phyloP scores from a whole-genome alignment of 805 yeast genomes.

The Ogataea minuta region DNA sequence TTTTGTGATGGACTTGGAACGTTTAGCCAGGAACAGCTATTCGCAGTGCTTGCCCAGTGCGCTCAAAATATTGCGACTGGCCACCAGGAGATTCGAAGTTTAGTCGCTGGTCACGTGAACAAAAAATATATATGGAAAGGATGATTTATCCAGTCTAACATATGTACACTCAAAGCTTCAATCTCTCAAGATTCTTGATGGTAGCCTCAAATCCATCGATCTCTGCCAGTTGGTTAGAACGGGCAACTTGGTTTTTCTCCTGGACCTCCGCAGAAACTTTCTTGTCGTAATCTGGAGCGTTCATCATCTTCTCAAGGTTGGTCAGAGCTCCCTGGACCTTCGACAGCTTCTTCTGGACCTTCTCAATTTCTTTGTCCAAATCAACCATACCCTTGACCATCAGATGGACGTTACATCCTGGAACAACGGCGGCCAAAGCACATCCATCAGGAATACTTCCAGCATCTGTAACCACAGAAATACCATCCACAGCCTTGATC shows the following conservation, averaged over 20 bases:
- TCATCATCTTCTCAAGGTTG: constrained; percentile 66
- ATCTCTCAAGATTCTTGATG: constrained; percentile 76
- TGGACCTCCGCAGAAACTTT: constrained; percentile 84
- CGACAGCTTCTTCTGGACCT: constrained; percentile 73
- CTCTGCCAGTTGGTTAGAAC: constrained; percentile 77
- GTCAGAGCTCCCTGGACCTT: constrained; percentile 60
- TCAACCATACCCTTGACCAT: constrained; percentile 94
- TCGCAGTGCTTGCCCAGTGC: constrained; percentile 50
- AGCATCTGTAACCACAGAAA: constrained; percentile 56
- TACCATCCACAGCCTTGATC: constrained; percentile 83
- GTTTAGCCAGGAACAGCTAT: constrained; percentile 57
- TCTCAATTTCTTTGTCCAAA: constrained; percentile 83
- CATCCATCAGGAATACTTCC: constrained; percentile 82
- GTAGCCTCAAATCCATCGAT: constrained; percentile 87
- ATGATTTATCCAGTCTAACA: background rate
- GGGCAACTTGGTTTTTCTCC: constrained; percentile 66
- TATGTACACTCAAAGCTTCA: constrained; percentile 47
- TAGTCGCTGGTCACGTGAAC: constrained; percentile 46
- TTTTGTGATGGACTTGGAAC: constrained; percentile 70
- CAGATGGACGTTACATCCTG: constrained; percentile 81
- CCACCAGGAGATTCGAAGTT: constrained; percentile 45
- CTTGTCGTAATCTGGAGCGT: constrained; percentile 72
- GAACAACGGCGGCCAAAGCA: constrained; percentile 77
- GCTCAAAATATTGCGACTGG: constrained; percentile 44
- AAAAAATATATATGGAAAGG: constrained; percentile 57